Conservation (phyloP, 2,329 filamentous ascomycete genomes). For the Aspergillus flavus region DNA sequence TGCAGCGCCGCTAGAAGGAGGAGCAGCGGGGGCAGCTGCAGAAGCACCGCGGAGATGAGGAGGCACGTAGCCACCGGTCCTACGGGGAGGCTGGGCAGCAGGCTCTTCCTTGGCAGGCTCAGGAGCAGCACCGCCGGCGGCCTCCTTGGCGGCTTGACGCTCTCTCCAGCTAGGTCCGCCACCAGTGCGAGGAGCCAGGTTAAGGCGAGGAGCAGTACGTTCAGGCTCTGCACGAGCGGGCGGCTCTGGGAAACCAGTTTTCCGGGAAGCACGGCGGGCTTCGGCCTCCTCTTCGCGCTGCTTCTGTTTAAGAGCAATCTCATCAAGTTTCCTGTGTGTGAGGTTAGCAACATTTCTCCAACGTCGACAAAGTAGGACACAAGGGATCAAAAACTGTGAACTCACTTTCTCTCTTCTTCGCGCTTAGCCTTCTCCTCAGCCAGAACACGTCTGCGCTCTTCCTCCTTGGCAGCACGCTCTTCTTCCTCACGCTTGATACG, state of each 20-base stretch:
- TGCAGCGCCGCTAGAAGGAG: constrained; percentile 31
- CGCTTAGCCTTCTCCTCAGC: constrained; percentile 68
- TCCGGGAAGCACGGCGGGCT: constrained; percentile 70
- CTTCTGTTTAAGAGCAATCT: constrained; percentile 67
- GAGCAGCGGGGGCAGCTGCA: constrained; percentile 29
- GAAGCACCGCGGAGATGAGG: constrained; percentile 43
- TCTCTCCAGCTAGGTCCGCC: constrained; percentile 60
- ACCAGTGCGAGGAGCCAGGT: constrained; percentile 54
- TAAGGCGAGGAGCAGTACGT: constrained; percentile 57
- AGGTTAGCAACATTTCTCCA: constrained; percentile 36
- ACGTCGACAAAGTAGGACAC: not conserved
- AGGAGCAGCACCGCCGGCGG: constrained; percentile 28
- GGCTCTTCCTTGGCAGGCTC: constrained; percentile 27
- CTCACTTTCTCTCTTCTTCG: constrained; percentile 62
- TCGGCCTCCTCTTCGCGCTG: constrained; percentile 87
- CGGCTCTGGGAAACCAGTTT: constrained; percentile 50
- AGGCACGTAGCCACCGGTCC: constrained; percentile 41
- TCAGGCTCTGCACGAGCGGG: constrained; percentile 53
- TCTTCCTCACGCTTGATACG: constrained; percentile 78
- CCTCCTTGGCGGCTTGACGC: constrained; percentile 56
- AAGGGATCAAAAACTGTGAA: constrained; percentile 21
- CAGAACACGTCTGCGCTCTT: constrained; percentile 74
- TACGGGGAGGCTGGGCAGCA: constrained; percentile 29
- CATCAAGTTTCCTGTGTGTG: constrained; percentile 60
- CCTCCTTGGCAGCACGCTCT: constrained; percentile 76